These are phyloP conservation scores for Stygiomarasmius scandens DNA, from an alignment of 1,284 basidiomycete genomes.

Conservation along the genomic window DNA sequence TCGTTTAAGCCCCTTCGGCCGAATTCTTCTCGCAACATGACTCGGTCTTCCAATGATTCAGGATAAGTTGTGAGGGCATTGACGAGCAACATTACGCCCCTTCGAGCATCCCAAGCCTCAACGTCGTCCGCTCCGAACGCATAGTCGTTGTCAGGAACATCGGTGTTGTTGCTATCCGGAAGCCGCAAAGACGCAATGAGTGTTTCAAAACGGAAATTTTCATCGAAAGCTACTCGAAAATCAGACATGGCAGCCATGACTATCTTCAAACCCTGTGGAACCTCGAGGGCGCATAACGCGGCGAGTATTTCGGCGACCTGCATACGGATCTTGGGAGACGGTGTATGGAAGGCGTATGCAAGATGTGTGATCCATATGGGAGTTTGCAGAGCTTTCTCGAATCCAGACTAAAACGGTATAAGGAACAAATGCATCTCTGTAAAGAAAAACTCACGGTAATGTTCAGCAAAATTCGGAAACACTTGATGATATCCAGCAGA, in stretches of 20 bases:
- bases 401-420: constrained; percentile 44
- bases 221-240: constrained; percentile 70
- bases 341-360: constrained; percentile 68
- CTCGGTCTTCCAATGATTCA: constrained; percentile 76
- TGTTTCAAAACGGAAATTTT: constrained; percentile 80
- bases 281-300: constrained; percentile 79
- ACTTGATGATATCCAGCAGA: constrained; percentile 77
- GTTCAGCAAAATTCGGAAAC: constrained; percentile 82
- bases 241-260: constrained; percentile 83
- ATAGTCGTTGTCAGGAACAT: constrained; percentile 35
- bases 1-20: constrained; percentile 81
- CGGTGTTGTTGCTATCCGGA: constrained; percentile 46
- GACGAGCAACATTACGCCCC: constrained; percentile 75
- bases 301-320: constrained; percentile 81
- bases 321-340: constrained; percentile 72
- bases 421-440: constrained; percentile 4
- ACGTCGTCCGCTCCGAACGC: constrained; percentile 56
- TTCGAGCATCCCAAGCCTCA: constrained; percentile 81
- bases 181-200: constrained; percentile 68
- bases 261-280: constrained; percentile 70
- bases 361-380: constrained; percentile 75
- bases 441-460: constrained; percentile 64
- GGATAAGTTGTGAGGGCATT: constrained; percentile 83
- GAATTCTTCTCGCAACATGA: constrained; percentile 81
- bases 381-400: constrained; percentile 67